Evolutionary conservation across 805 yeast species (phyloP).

Genomic region (Metschnikowia kofuensis): DNA sequence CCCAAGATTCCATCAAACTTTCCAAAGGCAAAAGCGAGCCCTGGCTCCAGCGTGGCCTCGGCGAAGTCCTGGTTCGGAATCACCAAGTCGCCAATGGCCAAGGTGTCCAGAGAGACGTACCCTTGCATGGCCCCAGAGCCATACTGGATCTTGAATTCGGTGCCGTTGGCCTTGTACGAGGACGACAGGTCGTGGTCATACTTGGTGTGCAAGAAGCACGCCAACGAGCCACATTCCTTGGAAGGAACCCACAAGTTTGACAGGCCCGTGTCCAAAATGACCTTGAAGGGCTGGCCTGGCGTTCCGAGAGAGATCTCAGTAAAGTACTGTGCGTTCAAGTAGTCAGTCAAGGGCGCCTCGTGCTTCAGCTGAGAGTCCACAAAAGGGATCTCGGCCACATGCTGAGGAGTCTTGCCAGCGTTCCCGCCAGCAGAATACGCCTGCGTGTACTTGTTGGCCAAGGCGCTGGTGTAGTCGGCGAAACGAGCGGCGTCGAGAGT

Average conservation of each 20-base stretch:
- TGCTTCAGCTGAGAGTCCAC: conserved; percentile 31
- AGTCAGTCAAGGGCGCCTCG: conserved; percentile 85
- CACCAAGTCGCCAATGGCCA: conserved; percentile 76
- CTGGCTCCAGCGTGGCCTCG: conserved; percentile 97
- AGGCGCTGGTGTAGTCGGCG: conserved; percentile 51
- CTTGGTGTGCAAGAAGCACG: conserved; percentile 91
- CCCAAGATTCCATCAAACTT: conserved; percentile 98
- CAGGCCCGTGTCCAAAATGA: conserved; percentile 93
- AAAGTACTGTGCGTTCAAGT: conserved; percentile 93
- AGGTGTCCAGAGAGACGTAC: conserved; percentile 80
- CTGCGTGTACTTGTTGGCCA: conserved; percentile 60
- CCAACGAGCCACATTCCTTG: conserved; percentile 82
- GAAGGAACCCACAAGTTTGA: conserved; percentile 98
- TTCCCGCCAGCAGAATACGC: conserved; percentile 34
- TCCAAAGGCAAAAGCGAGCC: conserved; percentile 96
- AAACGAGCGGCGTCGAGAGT: conserved; percentile 50
- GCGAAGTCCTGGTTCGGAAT: conserved; percentile 93
- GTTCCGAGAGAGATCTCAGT: conserved; percentile 90
- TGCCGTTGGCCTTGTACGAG: conserved; percentile 82
- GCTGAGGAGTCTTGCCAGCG: conserved; percentile 18
- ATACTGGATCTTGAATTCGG: conserved; percentile 80
- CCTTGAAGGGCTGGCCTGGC: conserved; percentile 92
- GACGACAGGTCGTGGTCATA: conserved; percentile 83
- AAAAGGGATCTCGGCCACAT: conserved; percentile 20
- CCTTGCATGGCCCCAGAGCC: conserved; percentile 95